Base-by-base conservation (phyloP, 208 protist species). In the Wallacemonas collosoma region DNA sequence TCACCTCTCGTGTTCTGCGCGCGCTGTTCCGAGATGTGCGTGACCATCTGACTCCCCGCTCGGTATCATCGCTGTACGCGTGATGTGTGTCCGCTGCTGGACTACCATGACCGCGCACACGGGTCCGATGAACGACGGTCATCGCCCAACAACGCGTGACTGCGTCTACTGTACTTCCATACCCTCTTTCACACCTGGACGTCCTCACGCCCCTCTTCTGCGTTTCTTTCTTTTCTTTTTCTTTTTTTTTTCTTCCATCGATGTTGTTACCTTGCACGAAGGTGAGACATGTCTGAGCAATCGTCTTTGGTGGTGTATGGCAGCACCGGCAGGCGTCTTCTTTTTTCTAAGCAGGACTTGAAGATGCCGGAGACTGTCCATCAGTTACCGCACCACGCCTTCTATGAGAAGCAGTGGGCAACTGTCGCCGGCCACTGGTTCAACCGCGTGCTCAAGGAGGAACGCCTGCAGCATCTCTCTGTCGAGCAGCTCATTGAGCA, bases 361-460 rank as follows among this genome's bases (percentile, higher is more conserved):
- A 72, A 71, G 60, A 92, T 95, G 81, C 90, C 90, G 3, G 81
- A 86, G 40, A 44, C 41, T 35, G 56, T 95, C n/a, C 79, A 78
- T 9, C 58, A 77, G 6, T 17, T 68, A n/a, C 76, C 80, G 1
- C 85, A 95, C 68, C 48, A 60, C 35, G 73, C 82, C 65, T 95
- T 95, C 67, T 93, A 88, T 71, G 82, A 81, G 68, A 93, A 92
- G 75, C 90, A 95, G 68, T 95, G 90, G 88, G 83, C 86, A 38
- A 17, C 81, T 1, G 86, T 95, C 17, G 75, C 86, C 1, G 71
- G 78, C 36, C 90, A 90, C 67, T 95, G 87, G 86, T 88, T 90
- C 50, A 91, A 88, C 51, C 90, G 90, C 36, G 84, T 95, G 6
- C 71, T 95, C 8, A 93, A 93, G 73, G 85, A 93, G 56, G 43